Base-by-base conservation (phyloP, 1,139 yeast species). In the Suhomyces panamericanus region DNA sequence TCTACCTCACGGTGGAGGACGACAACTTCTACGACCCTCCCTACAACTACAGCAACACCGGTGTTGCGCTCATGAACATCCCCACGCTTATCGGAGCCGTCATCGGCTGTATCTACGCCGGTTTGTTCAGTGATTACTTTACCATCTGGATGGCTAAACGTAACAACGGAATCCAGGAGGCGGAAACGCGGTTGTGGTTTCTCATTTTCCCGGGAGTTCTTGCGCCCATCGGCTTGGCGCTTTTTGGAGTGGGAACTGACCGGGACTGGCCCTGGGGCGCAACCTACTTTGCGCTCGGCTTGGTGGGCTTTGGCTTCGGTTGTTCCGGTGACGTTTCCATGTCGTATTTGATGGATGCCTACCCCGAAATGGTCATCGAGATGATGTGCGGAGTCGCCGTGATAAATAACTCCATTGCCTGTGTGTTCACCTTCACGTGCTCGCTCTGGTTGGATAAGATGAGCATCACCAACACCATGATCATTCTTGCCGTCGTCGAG, bases 271-370 rank as follows among this genome's bases (percentile, higher is more conserved):
- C 57, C 39, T 69, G 74, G 74, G 55, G 64, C 20, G 67, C 66
- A 7, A 61, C 61, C 28, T 70, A 69, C 47, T 57, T 69, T 24
- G 70, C 71, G 1, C 57, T 70, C 29, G 75, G 66, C 1, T 58
- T 69, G 38, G 66, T 69, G 37, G 71, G 72, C 8, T 64, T 69
- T 35, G 67, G 72, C 16, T 70, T 63, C 46, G 70, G 74, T 38
- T 63, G 70, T 26, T 61, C 70, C 3, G 69, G 72, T 37, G 73
- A 69, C 48, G 60, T 69, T 9, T 59, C 72, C 32, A 64, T 70
- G 73, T 55, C 68, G 7, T 69, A 70, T 43, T 61, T 70, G 38
- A 67, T 70, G 63, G 73, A 68, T 47, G 69, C 74, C 0, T 70
- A 70, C 48, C 71, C 71, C 5, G 71, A 70, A 32, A 57, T 69